These are phyloP conservation scores for Phytophthora pistaciae DNA, from an alignment of 352 stramenopile genomes.

Conservation along the genomic window DNA sequence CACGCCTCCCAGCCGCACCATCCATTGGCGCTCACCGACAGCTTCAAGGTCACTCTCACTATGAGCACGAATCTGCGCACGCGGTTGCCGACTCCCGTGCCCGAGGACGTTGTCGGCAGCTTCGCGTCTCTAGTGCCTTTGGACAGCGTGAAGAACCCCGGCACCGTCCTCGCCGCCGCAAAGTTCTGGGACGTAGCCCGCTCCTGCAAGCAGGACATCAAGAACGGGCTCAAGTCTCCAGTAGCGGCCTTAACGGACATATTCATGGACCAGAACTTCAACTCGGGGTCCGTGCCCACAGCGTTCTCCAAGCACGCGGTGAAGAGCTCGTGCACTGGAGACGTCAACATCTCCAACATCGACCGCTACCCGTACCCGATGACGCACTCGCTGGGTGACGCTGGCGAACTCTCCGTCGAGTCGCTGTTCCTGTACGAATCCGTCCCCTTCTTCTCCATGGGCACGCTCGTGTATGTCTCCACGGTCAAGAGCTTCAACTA, in stretches of 20 bases:
- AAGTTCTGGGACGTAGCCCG: conserved; percentile 64
- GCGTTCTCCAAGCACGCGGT: conserved; percentile 32
- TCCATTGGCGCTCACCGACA: conserved; percentile 19
- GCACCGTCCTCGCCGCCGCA: conserved; percentile 8
- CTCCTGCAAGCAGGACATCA: conserved; percentile 32
- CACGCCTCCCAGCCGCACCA: conserved; percentile 15
- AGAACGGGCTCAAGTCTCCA: conserved; percentile 21
- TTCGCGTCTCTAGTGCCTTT: conserved; percentile 34
- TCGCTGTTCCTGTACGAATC: conserved; percentile 60
- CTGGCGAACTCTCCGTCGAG: conserved; percentile 41
- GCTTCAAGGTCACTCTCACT: conserved; percentile 29
- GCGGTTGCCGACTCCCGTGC: conserved; percentile 23
- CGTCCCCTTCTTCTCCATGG: conserved; percentile 55
- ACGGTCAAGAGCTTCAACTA: conserved; percentile 65
- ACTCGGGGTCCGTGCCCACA: conserved; percentile 15
- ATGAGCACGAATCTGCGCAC: conserved; percentile 38
- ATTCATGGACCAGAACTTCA: conserved; percentile 41
- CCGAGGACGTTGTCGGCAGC: conserved; percentile 36
- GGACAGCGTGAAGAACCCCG: conserved; percentile 17
- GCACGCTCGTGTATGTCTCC: conserved; percentile 53
- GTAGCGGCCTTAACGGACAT: conserved; percentile 31
- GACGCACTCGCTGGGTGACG: conserved; percentile 18
- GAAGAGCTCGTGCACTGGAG: conserved; percentile 32
- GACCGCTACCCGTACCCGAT: conserved; percentile 35
- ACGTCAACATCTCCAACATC: conserved; percentile 48